A percentile compares a stretch with the other conserved stretches of the same genome.
Conservation (phyloP, 2,329 filamentous ascomycete species). For the Arthrobotrys conoides region DNA sequence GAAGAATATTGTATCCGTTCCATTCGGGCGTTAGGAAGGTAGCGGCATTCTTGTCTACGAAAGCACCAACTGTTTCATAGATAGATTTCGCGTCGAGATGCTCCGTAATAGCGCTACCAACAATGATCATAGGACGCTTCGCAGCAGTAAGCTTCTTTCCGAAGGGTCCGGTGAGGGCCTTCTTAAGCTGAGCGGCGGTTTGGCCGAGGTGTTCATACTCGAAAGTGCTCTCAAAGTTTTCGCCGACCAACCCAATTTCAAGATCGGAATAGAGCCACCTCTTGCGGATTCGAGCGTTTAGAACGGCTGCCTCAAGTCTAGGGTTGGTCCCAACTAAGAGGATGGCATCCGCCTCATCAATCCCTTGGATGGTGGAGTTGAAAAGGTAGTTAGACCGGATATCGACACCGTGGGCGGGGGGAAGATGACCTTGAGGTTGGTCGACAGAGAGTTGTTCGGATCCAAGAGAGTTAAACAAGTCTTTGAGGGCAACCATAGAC, state of each 20-base stretch:
- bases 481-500: slow-evolving; percentile 95
- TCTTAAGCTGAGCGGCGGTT: slow-evolving; percentile 84
- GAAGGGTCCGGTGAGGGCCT: slow-evolving; percentile 85
- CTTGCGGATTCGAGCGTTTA: slow-evolving; percentile 97
- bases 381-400: slow-evolving; percentile 95
- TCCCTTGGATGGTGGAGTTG: slow-evolving; percentile 93
- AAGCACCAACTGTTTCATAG: slow-evolving; percentile 89
- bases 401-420: slow-evolving; percentile 91
- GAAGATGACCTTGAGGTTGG: slow-evolving; percentile 84
- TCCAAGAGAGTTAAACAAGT: slow-evolving; percentile 94
- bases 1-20: slow-evolving; percentile 97
- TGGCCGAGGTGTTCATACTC: slow-evolving; percentile 91
- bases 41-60: slow-evolving; percentile 91
- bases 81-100: slow-evolving; percentile 91
- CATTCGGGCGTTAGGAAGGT: slow-evolving; percentile 92
- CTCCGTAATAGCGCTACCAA: slow-evolving; percentile 92
- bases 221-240: slow-evolving; percentile 93
- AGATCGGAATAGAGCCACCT: slow-evolving; percentile 97
- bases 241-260: slow-evolving; percentile 90
- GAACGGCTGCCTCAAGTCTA: slow-evolving; percentile 91
- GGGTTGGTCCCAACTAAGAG: slow-evolving; percentile 96
- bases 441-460: slow-evolving; percentile 97
- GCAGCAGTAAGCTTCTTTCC: slow-evolving; percentile 91
- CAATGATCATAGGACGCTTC: slow-evolving; percentile 95
- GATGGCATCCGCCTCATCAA: slow-evolving; percentile 93